These are phyloP conservation scores for Dioscorea dumetorum DNA, from an alignment of 106 monocot genomes.

Conservation along the genomic window DNA sequence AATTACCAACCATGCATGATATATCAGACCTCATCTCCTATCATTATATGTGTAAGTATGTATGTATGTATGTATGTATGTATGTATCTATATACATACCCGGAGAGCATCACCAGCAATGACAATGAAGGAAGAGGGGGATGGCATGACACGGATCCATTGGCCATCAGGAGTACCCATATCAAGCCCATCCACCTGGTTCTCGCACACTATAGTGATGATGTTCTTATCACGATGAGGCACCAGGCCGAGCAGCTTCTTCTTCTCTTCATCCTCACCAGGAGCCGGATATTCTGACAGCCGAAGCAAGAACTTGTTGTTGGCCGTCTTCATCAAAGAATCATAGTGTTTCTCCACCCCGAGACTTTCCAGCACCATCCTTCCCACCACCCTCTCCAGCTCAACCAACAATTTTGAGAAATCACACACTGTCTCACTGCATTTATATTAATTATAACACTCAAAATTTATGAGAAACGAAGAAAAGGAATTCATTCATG, in stretches of 20 bases:
- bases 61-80: too few species aligned
- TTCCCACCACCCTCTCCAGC: conserved; percentile 2
- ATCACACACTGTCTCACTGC: not conserved
- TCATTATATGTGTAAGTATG: too few species aligned
- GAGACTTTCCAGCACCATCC: conserved; percentile 13
- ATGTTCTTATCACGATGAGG: conserved; percentile 27
- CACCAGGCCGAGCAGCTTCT: not conserved
- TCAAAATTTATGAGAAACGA: too few species aligned
- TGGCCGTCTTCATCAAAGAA: not conserved
- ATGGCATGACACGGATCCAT: not conserved
- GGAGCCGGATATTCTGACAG: conserved; percentile 21
- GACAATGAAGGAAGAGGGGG: conserved; percentile 1
- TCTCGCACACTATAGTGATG: conserved; percentile 22
- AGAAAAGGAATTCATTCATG: too few species aligned
- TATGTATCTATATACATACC: not conserved
- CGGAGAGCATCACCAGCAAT: not conserved
- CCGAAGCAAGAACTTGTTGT: conserved; percentile 1
- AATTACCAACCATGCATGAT: not conserved
- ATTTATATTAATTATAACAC: too few species aligned
- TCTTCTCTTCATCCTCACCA: not conserved
- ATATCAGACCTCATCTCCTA: too few species aligned
- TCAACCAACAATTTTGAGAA: not conserved
- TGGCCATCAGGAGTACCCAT: not conserved
- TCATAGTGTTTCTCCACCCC: conserved; percentile 9
- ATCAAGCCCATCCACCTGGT: conserved; percentile 21